Base-by-base conservation (phyloP, 2,329 filamentous ascomycete genomes). In the Xylogone sp. region DNA sequence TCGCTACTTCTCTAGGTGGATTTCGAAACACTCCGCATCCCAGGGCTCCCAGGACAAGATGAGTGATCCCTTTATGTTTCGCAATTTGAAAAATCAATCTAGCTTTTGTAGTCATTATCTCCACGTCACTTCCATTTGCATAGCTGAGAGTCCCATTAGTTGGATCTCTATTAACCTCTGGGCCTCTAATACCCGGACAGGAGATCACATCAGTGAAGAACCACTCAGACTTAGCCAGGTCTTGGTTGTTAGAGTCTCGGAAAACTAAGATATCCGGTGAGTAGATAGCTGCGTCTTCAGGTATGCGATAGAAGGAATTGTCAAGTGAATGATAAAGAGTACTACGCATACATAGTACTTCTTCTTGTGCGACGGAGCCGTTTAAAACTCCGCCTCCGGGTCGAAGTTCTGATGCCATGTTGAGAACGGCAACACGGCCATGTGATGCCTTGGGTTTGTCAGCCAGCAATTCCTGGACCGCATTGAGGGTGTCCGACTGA, bases 1-100 rank as follows among this genome's bases (percentile, higher is more conserved):
- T 53, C 2, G 81, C 84, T n/a, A 89, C 79, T 54, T 83, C 81
- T 27, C 70, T 67, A 0, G 74, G 73, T 8, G 86, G 86, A 62
- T 88, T 87, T 0, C 58, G 59, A 63, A 87, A 88, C 0, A 78
- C 83, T 3, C 86, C 86, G 59, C 86, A 90, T 0, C 86, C 86
- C 46, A 90, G 62, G 0, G 86, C 85, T 0, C 86, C 86, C 1
- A 90, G 71, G 4, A 90, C 80, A 8, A 90, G 67, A 43, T 75
- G 69, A 65, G 81, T 82, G 39, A 80, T 56, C 0, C 75, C 68
- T n/a, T 78, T 71, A 53, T 82, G 78, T 1, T 58, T 59, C 0
- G 62, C 55, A 43, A 72, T 54, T 5, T 68, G 66, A 54, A 77
- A 84, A 1, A 63, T 53, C 49, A 56, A 43, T 19, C 53, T 44